Evolutionary conservation across 164 flowering plant genomes (phyloP).

Genomic region (Kalanchoe fedtschenkoi): DNA sequence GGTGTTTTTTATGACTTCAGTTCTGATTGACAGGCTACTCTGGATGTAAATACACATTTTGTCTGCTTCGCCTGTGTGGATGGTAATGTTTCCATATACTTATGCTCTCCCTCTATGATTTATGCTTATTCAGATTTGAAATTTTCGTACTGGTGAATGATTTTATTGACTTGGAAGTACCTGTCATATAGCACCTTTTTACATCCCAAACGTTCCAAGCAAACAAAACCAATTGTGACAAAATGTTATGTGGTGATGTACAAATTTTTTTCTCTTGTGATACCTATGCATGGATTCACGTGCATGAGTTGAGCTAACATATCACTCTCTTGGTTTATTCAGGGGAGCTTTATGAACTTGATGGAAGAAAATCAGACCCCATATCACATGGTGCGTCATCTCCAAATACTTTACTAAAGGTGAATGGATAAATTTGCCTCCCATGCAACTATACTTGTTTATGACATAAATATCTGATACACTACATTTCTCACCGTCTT

Average conservation of each 20-base stretch:
- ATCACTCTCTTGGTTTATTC: slow-evolving; percentile 1
- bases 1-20: background rate
- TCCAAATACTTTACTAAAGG: slow-evolving; percentile 61
- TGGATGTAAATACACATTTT: slow-evolving; percentile 69
- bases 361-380: slow-evolving; percentile 75
- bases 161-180: too few species aligned
- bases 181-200: background rate
- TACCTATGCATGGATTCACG: background rate
- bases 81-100: slow-evolving; percentile 32
- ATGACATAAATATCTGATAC: background rate
- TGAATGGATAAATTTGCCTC: slow-evolving; percentile 6
- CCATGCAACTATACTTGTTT: background rate
- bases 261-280: background rate
- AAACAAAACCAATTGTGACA: background rate
- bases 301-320: background rate
- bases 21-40: slow-evolving; percentile 50
- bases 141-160: background rate
- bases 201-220: background rate
- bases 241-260: background rate
- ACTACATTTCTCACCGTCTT: background rate
- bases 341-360: slow-evolving; percentile 92
- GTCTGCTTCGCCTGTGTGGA: slow-evolving; percentile 84
- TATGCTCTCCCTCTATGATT: background rate
- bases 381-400: slow-evolving; percentile 78
- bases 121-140: background rate